Evolutionary conservation across 371 early-diverging fungal species (phyloP), one percentile per base, ranked within the genome.

Genomic region (Funneliformis caledonium): DNA sequence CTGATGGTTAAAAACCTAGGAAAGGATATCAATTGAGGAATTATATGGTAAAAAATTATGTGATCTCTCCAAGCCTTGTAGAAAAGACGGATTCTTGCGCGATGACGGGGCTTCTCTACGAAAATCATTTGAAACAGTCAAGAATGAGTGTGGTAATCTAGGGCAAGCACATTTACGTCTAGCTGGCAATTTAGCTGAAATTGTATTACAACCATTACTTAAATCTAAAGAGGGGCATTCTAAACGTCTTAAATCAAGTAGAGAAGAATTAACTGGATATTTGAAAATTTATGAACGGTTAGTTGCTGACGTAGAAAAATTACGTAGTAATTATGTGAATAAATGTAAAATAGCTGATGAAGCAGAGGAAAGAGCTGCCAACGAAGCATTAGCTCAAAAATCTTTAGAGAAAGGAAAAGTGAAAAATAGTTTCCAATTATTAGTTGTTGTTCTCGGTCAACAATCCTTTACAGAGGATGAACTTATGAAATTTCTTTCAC

Each of bases 51-150:
- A 45, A 42, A 87, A 83, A 67, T 62, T 77, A 1, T 33, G 43
- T 65, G 72, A 73, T 31, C 52, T 82, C 14, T 52, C 59, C 26
- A 43, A 60, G 31, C 31, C 42, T 22, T 60, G 19, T 50, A 84
- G 88, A 73, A 52, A 85, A 2, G 82, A 87, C 12, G 94, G 93
- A 3, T 94, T 94, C 81, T 88, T 85, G 4, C 88, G 91, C 70
- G 94, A 94, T 84, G 94, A 93, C 60, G 94, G 94, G 2, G 94
- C 93, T 9, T 89, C 90, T 7, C 85, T 94, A 72, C 86, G 88
- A 74, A 89, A 86, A 37, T 92, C 91, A 19, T 94, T 89, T 81
- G 89, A 87, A 73, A 89, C 89, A 16, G 81, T 94, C 22, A 89
- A 91, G 69, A 80, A 85, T 52, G 91, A 93, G 50, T 90, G 91